Evolutionary conservation across 495 filamentous ascomycete genomes (phyloP), one percentile per base, ranked within the genome.

Genomic region (Podospora conica): DNA sequence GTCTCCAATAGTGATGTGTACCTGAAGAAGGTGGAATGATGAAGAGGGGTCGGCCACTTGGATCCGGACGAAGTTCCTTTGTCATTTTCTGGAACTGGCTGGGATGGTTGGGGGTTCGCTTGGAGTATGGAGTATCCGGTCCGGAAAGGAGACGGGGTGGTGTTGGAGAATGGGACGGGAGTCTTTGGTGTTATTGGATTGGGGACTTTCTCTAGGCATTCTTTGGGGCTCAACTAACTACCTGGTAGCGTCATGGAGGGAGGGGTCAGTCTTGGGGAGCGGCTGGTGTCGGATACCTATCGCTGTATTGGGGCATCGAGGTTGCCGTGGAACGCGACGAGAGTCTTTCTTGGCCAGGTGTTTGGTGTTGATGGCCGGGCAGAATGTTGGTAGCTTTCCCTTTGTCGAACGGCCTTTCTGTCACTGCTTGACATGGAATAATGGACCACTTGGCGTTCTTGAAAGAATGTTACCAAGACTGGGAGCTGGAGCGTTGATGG

Each of bases 11-110:
- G 82, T 71, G 81, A 84, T 61, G 83, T 85, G 18, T 72, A 83
- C 64, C 79, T 86, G 29, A 80, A 81, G 71, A 77, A 74, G 28
- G 72, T 85, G 66, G 70, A 77, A 58, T 83, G 78, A 72, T 29
- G 22, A 10, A 24, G 3, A 11, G 54, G 54, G 24, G 58, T 20
- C 55, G 25, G 15, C 29, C 23, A 53, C 22, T 53, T 61, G 15
- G 28, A 55, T 10, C 20, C 2, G 6, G 40, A n/a, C n/a, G 15
- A 48, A 9, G 40, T 48, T 48, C 40, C 8, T 48, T 48, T 31
- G 54, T 24, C 15, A 18, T 9, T 1, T 57, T 9, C 55, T 7
- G 55, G 55, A n/a, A 15, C 25, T 18, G 48, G 40, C 31, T 24
- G 10, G 60, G 60, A 48, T 54, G 31, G 9, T 61, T 33, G 3